Base-by-base conservation (phyloP, 1,284 basidiomycete genomes). In the Xerocomus amazonicus region DNA sequence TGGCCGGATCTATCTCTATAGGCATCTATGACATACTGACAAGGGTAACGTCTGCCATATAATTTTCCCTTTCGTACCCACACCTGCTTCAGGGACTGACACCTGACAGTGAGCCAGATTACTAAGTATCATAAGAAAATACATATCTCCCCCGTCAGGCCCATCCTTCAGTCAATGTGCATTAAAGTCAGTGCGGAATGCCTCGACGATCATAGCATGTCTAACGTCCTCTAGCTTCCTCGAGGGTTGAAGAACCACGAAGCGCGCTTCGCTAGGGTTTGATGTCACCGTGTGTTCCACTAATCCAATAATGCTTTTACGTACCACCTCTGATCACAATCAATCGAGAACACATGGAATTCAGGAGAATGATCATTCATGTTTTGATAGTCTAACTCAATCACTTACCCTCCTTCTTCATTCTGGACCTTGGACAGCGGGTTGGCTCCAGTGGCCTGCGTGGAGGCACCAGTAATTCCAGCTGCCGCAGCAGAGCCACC, bases 191-290 rank as follows among this genome's bases (percentile, higher is more conserved):
- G 56, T 70, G 64, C 62, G 40, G 46, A 53, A 49, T 43, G 36
- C 38, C 43, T 45, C 42, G 48, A 52, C 53, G 50, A 56, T 51
- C 50, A 29, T 35, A 47, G 48, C 32, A 43, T 28, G 43, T 54
- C 62, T 45, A 49, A 50, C 41, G 50, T 47, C 41, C 51, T 56
- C 55, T 58, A 68, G 55, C 59, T 67, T 78, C 70, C 83, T 70
- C 82, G 81, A 58, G 84, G 83, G 67, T 84, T 87, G 78, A 91
- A 91, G 72, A 91, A 91, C 88, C 88, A 91, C 46, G 89, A 91
- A 45, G 88, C 87, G 54, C 88, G 87, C 73, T 91, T 91, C 59
- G 85, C 89, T 90, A 68, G 43, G 56, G 51, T 52, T 41, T 42
- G 48, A 37, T 43, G 54, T 70, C 48, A 67, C 41, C 36, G 41